Conservation (phyloP, 163 green algal species). For the Chlorella variabilis region DNA sequence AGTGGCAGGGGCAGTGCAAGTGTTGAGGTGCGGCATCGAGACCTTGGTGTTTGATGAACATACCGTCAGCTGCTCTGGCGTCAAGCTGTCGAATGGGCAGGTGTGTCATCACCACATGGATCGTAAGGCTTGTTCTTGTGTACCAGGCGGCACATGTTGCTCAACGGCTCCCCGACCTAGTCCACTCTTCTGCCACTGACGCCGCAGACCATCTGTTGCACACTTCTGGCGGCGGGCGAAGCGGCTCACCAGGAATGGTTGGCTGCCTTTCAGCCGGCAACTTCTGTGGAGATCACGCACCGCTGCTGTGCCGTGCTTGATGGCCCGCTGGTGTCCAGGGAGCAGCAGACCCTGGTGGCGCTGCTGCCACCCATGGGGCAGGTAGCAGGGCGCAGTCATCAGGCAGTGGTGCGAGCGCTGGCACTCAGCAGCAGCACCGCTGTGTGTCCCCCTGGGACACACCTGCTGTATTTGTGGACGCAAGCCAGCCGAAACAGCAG, state of each 20-base stretch:
- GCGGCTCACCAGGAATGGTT: conserved; percentile 26
- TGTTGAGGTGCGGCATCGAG: conserved; percentile 50
- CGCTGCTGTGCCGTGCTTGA: conserved; percentile 42
- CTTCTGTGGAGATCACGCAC: not conserved
- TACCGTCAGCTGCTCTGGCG: conserved; percentile 21
- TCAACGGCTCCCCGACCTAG: not conserved
- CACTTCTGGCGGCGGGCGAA: conserved; percentile 25
- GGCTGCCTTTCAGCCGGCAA: conserved; percentile 7
- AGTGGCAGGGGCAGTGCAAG: conserved; percentile 61
- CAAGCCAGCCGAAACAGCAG: not conserved
- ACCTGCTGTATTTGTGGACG: conserved; percentile 52
- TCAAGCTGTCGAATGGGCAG: conserved; percentile 41
- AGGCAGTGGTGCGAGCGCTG: conserved; percentile 44
- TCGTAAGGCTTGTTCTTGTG: too few relatives aligned
- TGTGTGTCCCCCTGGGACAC: conserved; percentile 40
- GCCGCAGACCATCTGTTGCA: conserved; percentile 37
- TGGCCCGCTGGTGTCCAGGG: conserved; percentile 21
- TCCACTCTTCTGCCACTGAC: not conserved
- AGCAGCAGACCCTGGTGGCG: conserved; percentile 43
- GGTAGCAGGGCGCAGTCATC: not conserved
- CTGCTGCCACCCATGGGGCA: conserved; percentile 29
- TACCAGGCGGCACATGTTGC: too few relatives aligned
- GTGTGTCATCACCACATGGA: conserved; percentile 4
- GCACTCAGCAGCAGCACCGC: conserved; percentile 41
- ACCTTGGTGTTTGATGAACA: conserved; percentile 36